phyloP scores from a whole-genome alignment of 768 basidiomycete species.

The Scleroderma bovista region DNA sequence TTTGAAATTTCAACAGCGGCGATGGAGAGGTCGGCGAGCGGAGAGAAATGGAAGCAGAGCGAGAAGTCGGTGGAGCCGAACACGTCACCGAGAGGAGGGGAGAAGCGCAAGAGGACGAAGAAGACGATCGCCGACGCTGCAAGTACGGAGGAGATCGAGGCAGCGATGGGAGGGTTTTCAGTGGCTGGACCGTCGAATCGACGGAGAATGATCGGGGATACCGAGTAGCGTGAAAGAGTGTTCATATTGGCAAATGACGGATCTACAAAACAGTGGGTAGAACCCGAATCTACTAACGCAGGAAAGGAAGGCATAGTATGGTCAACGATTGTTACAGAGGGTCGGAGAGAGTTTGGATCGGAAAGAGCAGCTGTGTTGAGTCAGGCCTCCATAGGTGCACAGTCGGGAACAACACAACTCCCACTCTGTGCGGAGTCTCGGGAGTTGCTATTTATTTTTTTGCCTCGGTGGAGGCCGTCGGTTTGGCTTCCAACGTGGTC shows the following conservation, averaged over 20 bases:
- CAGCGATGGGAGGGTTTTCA: too few relatives aligned
- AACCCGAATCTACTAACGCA: background rate
- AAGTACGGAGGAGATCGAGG: too few relatives aligned
- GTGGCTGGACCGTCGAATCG: background rate
- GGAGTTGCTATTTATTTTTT: constrained; percentile 4
- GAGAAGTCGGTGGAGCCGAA: too few relatives aligned
- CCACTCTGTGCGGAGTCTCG: background rate
- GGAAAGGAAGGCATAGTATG: too few relatives aligned
- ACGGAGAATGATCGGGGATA: background rate
- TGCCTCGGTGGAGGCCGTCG: background rate
- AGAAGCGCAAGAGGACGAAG: too few relatives aligned
- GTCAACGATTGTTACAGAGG: too few relatives aligned
- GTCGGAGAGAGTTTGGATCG: background rate
- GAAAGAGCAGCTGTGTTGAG: constrained; percentile 3
- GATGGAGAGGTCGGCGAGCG: too few relatives aligned
- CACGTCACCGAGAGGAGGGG: too few relatives aligned
- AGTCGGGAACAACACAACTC: background rate
- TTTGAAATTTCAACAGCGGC: too few relatives aligned
- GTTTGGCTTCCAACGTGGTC: background rate
- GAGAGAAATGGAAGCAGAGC: too few relatives aligned
- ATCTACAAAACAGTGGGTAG: background rate
- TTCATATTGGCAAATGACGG: background rate
- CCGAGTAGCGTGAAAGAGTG: background rate
- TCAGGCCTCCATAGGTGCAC: background rate
- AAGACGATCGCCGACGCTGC: too few relatives aligned